Conservation (phyloP, 768 basidiomycete genomes). For the Termitomyces sp. region DNA sequence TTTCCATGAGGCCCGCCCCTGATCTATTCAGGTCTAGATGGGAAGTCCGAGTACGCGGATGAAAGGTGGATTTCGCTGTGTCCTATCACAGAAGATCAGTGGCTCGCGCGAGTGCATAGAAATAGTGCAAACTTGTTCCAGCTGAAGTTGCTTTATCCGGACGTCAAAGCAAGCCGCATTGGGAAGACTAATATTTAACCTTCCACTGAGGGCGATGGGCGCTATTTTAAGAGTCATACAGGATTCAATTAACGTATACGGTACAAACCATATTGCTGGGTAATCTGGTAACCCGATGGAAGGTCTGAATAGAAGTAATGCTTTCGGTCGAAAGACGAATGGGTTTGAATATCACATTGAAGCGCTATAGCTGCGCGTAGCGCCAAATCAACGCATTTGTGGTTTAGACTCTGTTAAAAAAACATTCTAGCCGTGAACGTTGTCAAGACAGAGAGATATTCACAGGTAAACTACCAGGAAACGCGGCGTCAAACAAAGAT, state of each 20-base stretch:
- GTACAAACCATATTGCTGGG: slow-evolving; percentile 81
- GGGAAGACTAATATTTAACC: slow-evolving; percentile 40
- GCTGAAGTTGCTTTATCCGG: slow-evolving; percentile 91
- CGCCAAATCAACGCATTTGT: slow-evolving; percentile 73
- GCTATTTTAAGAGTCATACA: slow-evolving; percentile 38
- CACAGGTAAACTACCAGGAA: slow-evolving; percentile 92
- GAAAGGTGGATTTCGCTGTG: slow-evolving; percentile 80
- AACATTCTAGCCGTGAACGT: not conserved
- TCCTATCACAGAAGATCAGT: slow-evolving; percentile 47
- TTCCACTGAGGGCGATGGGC: slow-evolving; percentile 72
- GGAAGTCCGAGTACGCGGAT: slow-evolving; percentile 46
- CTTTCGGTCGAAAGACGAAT: slow-evolving; percentile 91
- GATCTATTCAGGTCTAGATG: slow-evolving; percentile 89
- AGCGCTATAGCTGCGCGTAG: slow-evolving; percentile 81
- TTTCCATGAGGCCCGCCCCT: slow-evolving; percentile 89
- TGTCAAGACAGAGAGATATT: slow-evolving; percentile 21
- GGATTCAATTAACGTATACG: not conserved
- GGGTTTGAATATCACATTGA: slow-evolving; percentile 53
- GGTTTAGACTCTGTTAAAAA: slow-evolving; percentile 49
- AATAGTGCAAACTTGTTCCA: slow-evolving; percentile 73
- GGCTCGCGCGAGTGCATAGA: not conserved
- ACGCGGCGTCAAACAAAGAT: slow-evolving; percentile 79
- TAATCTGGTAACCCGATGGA: slow-evolving; percentile 95
- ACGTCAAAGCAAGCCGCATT: slow-evolving; percentile 39
- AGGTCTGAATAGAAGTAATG: slow-evolving; percentile 98